Evolutionary conservation across 2,329 filamentous ascomycete genomes (phyloP), one percentile per base, ranked within the genome.

Genomic region (Harringtonia aguacate): DNA sequence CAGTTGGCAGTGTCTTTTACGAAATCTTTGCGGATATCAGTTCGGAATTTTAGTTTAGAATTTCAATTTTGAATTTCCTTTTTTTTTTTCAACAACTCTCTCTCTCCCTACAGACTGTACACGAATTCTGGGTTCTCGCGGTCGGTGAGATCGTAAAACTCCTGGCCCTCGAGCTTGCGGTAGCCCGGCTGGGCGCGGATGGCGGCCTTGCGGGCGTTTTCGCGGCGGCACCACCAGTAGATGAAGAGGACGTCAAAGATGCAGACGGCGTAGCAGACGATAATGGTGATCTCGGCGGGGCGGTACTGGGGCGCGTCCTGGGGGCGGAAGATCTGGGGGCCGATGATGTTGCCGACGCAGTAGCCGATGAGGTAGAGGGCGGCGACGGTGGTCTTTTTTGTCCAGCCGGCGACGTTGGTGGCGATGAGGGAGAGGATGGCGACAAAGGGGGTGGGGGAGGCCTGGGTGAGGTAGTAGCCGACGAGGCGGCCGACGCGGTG

Each of bases 111-210:
- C 39, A 78, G 48, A 18, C 67, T 70, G 55, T 84, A 84, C 1
- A 73, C 59, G 54, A 84, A 82, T 55, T 83, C 73, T 2, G 67
- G 63, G 48, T 81, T 84, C 64, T 84, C 79, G 44, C 67, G 61
- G 55, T 84, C 80, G 4, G 79, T 84, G 49, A 84, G 58, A 55
- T 84, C 79, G 45, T 77, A 63, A 61, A 75, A 83, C 65, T 83
- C 80, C 58, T 83, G 78, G 48, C 83, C 81, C 56, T 78, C 75
- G 43, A 83, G 48, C 58, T 70, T 78, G 21, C 66, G 64, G 56
- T 84, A 84, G 2, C 65, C 72, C 0, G 75, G 70, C 41, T 64
- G 61, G 1, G 68, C 68, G 35, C 75, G 60, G 15, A 75, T 53
- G 8, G 54, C 53, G 0, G 67, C 73, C 62, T 84, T 84, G 59